Percentiles rank a stretch among this genome's conserved stretches.
These are phyloP conservation scores for Pleoardoris graminearum DNA, from an alignment of 2,329 filamentous ascomycete species.

Conservation along the genomic window DNA sequence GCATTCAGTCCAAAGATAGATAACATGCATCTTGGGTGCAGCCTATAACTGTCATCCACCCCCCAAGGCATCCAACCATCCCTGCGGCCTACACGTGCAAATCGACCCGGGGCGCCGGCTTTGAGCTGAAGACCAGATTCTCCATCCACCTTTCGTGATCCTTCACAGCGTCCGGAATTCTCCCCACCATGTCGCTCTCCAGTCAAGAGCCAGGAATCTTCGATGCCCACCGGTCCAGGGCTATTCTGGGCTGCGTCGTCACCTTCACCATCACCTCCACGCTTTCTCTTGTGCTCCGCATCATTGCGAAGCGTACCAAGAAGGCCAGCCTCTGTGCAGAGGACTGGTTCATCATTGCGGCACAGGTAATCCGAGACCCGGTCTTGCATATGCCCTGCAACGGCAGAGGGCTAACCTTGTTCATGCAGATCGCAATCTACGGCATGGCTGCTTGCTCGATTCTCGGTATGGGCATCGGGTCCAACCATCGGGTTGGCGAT, in stretches of 20 bases:
- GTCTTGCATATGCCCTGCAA: neutral
- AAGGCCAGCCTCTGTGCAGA: conserved; percentile 6
- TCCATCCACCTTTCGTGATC: neutral
- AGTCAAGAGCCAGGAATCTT: neutral
- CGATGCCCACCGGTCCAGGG: neutral
- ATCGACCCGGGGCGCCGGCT: neutral
- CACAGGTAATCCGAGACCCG: neutral
- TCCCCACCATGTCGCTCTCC: neutral
- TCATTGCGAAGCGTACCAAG: conserved; percentile 13
- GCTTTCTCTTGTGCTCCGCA: conserved; percentile 12
- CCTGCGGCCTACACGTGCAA: neutral
- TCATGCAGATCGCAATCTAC: conserved; percentile 8
- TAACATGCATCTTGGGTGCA: neutral
- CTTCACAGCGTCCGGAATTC: too few species aligned
- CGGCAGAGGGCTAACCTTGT: neutral
- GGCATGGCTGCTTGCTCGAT: conserved; percentile 6
- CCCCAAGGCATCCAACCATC: neutral
- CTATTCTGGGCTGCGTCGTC: conserved; percentile 9
- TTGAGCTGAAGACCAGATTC: neutral
- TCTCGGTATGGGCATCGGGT: neutral
- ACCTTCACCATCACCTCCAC: conserved; percentile 11
- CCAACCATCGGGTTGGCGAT: neutral
- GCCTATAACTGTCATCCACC: neutral
- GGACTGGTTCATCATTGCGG: conserved; percentile 14
- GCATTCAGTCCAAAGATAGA: neutral